Evolutionary conservation across 441 rosid species (phyloP).

Genomic region (Jatropha multifida): DNA sequence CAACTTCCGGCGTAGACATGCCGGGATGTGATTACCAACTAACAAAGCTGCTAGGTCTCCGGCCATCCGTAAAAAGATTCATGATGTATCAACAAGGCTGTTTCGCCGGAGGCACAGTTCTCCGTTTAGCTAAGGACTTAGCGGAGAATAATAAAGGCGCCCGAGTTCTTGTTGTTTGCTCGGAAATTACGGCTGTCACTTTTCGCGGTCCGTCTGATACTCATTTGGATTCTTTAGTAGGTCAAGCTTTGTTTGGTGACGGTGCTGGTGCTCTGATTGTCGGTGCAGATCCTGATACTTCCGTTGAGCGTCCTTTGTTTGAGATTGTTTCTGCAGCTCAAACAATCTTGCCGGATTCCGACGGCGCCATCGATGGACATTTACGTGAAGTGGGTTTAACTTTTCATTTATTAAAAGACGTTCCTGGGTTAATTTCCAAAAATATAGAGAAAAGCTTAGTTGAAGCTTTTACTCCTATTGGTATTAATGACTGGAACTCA

Average conservation of each 20-base stretch:
- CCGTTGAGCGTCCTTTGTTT: constrained; percentile 42
- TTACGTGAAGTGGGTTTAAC: constrained; percentile 52
- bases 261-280: constrained; percentile 53
- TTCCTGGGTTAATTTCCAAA: constrained; percentile 48
- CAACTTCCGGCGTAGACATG: constrained; percentile 58
- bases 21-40: constrained; percentile 60
- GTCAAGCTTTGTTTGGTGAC: constrained; percentile 56
- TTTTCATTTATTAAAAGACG: constrained; percentile 47
- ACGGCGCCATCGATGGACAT: constrained; percentile 54
- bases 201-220: constrained; percentile 52
- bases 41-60: constrained; percentile 53
- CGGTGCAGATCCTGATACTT: constrained; percentile 45
- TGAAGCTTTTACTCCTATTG: constrained; percentile 46
- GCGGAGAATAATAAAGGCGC: constrained; percentile 62
- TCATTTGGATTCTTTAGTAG: constrained; percentile 52
- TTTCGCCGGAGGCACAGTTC: constrained; percentile 55
- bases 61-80: constrained; percentile 51
- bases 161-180: constrained; percentile 54
- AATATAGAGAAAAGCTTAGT: constrained; percentile 48
- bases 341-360: constrained; percentile 51
- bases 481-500: constrained; percentile 57
- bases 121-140: constrained; percentile 53
- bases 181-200: constrained; percentile 49
- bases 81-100: constrained; percentile 67
- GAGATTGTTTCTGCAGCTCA: constrained; percentile 45